These are phyloP conservation scores for Melaleuca quinquenervia DNA, from an alignment of 345 rosid species.

Conservation along the genomic window DNA sequence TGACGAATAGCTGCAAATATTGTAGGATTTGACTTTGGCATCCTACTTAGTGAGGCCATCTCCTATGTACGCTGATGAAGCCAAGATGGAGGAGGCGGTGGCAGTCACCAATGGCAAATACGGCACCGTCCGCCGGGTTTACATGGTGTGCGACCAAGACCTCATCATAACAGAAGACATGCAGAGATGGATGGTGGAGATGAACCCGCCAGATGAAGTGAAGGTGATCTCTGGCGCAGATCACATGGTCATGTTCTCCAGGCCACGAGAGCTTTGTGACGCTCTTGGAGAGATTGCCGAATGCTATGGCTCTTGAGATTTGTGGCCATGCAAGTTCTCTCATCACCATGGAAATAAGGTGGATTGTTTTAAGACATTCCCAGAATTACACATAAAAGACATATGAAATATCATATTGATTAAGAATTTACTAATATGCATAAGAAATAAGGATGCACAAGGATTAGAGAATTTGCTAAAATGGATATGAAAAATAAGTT, in stretches of 20 bases:
- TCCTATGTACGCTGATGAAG: not conserved
- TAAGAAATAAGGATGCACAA: no score
- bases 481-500: no score
- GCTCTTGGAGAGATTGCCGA: not conserved
- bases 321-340: not conserved
- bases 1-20: not conserved
- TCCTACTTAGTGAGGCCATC: not conserved
- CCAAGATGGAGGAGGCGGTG: not conserved
- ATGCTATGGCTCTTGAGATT: not conserved
- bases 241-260: slow-evolving; percentile 39
- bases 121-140: slow-evolving; percentile 9
- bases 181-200: slow-evolving; percentile 17
- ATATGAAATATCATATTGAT: no score
- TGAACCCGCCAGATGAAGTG: slow-evolving; percentile 11
- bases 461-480: no score
- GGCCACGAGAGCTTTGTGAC: slow-evolving; percentile 9
- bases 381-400: not conserved
- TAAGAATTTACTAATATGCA: no score
- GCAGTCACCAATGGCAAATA: not conserved
- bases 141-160: slow-evolving; percentile 19
- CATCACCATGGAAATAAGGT: not conserved
- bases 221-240: slow-evolving; percentile 16
- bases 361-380: not conserved
- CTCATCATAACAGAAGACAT: not conserved
- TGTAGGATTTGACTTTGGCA: not conserved